Base-by-base conservation (phyloP, 306 rosid species). In the Quercus engelmannii region DNA sequence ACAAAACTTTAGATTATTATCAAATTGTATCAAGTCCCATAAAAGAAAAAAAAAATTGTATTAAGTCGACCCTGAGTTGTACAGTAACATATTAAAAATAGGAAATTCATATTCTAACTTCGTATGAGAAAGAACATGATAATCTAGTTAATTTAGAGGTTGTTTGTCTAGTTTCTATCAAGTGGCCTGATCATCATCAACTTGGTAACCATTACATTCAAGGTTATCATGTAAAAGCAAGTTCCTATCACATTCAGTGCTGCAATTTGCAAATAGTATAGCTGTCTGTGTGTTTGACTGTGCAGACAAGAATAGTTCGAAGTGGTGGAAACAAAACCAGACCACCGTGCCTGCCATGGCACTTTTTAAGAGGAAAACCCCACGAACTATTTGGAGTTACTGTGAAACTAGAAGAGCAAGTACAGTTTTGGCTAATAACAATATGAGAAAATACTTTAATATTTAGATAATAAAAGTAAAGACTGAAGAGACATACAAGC, bases 361-460 rank as follows among this genome's bases (percentile, higher is more conserved):
- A 35, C 52, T 74, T 49, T 46, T 49, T 46, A 75, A 43, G 70
- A 75, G 59, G 56, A 74, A 41, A 75, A 80, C 71, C 74, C 79
- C 79, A 74, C 33, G 59, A 75, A 56, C 74, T 20, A 69, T 68
- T 68, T 71, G 76, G 30, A 57, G 64, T 75, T 54, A 75, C 73
- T 69, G 80, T 69, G 51, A 75, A 69, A 81, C 80, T 81, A 68
- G 43, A 76, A 75, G 59, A 51, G 25, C 58, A 75, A 57, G 76
- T 69, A 81, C 84, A 20, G 31, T 75, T 57, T 58, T 31, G 67
- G 64, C 74, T 74, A 8, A n/a, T 33, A 33, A 67, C 51, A 35
- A 68, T 2, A 67, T n/a, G 69, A 63, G 69, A 63, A 62, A 63
- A 63, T 26, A 63, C 11, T 63, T 26, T 3, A 26, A 25, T 12